Evolutionary conservation across 169 alveolate genomes (phyloP).

Genomic region (Toxoplasma gondii): DNA sequence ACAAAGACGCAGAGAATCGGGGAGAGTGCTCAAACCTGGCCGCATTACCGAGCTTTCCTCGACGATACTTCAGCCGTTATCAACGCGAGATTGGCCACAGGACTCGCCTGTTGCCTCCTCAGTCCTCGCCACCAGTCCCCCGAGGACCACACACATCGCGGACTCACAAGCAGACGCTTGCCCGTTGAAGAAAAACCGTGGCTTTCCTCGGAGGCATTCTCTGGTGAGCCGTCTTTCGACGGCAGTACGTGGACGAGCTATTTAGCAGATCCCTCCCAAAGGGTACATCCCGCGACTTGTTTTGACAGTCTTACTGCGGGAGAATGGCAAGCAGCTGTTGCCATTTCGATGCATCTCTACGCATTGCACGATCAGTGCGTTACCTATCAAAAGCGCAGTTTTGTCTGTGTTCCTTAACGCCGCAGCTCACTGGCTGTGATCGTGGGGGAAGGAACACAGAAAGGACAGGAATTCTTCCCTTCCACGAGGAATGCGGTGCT

Average conservation of each 20-base stretch:
- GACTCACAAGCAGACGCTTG: neutral
- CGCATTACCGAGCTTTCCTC: neutral
- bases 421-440: too few relatives aligned
- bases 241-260: neutral
- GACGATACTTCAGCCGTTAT: neutral
- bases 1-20: neutral
- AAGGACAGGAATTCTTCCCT: too few relatives aligned
- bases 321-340: neutral
- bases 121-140: neutral
- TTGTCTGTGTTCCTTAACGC: too few relatives aligned
- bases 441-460: too few relatives aligned
- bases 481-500: too few relatives aligned
- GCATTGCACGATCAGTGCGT: too few relatives aligned
- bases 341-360: neutral
- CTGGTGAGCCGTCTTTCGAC: neutral
- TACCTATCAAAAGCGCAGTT: too few relatives aligned
- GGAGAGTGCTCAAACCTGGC: neutral
- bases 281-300: neutral
- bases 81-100: neutral
- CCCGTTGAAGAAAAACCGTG: neutral
- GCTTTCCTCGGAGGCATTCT: neutral
- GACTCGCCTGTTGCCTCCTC: neutral
- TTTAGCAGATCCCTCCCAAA: neutral
- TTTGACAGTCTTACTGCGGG: neutral
- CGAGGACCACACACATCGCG: neutral